These are phyloP conservation scores for Coprinopsis sp. DNA, from an alignment of 768 basidiomycete genomes.

Conservation along the genomic window DNA sequence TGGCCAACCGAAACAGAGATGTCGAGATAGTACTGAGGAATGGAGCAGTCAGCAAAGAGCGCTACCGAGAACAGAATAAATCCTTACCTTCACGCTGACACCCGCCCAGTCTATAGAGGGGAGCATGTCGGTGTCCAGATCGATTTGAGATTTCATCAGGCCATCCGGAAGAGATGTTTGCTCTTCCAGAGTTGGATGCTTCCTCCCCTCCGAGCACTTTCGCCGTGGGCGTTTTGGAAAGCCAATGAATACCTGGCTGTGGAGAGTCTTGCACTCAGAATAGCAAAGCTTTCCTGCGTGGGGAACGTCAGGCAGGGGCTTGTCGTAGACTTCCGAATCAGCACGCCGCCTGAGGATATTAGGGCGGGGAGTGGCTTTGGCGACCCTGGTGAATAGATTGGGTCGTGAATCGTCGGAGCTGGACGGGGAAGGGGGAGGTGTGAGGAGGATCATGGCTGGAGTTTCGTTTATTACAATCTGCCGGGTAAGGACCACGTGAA, in stretches of 20 bases:
- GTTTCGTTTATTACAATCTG: conserved; percentile 49
- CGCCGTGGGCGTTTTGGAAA: conserved; percentile 66
- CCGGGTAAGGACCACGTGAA: conserved; percentile 61
- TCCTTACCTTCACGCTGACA: conserved; percentile 58
- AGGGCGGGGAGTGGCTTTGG: conserved; percentile 25
- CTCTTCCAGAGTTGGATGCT: conserved; percentile 43
- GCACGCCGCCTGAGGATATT: conserved; percentile 19
- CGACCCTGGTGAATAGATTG: conserved; percentile 33
- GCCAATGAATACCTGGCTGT: conserved; percentile 54
- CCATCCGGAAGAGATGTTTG: conserved; percentile 60
- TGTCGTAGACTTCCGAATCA: conserved; percentile 27
- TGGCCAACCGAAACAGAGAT: conserved; percentile 62
- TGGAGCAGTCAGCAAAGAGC: conserved; percentile 9
- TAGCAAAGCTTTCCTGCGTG: conserved; percentile 24
- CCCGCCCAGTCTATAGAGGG: conserved; percentile 66
- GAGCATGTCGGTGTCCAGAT: conserved; percentile 53
- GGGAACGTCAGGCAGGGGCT: conserved; percentile 40
- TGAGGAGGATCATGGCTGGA: conserved; percentile 34
- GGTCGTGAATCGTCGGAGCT: conserved; percentile 40
- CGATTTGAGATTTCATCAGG: conserved; percentile 55
- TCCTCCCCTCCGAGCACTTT: conserved; percentile 30
- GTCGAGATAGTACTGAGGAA: conserved; percentile 64
- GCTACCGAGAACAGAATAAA: conserved; percentile 2
- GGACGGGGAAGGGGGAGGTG: conserved; percentile 47
- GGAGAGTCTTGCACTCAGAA: conserved; percentile 43